phyloP scores from a whole-genome alignment of 257 asterid species.

The Solanum bulbocastanum region DNA sequence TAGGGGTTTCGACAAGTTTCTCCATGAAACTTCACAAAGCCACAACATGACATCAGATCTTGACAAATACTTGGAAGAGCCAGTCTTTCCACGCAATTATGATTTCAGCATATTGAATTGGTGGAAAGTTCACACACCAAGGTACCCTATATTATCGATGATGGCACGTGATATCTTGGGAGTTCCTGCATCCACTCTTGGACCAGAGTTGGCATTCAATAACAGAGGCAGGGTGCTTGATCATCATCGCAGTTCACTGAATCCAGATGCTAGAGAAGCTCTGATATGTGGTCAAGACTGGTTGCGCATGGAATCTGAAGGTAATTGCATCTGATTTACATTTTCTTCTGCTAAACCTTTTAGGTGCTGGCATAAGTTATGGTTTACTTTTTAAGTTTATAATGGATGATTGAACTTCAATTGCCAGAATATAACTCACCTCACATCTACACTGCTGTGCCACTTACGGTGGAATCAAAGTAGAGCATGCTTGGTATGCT shows the following conservation, averaged over 20 bases:
- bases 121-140: constrained; percentile 99
- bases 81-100: constrained; percentile 76
- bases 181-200: constrained; percentile 74
- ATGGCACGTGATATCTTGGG: constrained; percentile 93
- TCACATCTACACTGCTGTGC: constrained; percentile 31
- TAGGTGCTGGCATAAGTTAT: background rate
- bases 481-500: constrained; percentile 26
- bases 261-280: constrained; percentile 77
- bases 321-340: constrained; percentile 16
- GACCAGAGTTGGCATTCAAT: constrained; percentile 57
- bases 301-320: constrained; percentile 67
- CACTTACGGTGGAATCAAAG: constrained; percentile 39
- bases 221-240: constrained; percentile 63
- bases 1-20: constrained; percentile 82
- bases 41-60: constrained; percentile 65
- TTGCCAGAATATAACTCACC: constrained; percentile 27
- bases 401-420: background rate
- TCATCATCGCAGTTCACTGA: constrained; percentile 41
- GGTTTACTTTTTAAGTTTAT: background rate
- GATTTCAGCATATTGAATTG: constrained; percentile 88
- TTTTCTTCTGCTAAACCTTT: background rate
- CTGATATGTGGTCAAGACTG: constrained; percentile 92
- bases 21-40: constrained; percentile 64
- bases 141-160: constrained; percentile 88
- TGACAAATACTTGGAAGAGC: constrained; percentile 81